Evolutionary conservation across 129 eudicot genomes (phyloP).

Genomic region (Saposhnikovia divaricata): DNA sequence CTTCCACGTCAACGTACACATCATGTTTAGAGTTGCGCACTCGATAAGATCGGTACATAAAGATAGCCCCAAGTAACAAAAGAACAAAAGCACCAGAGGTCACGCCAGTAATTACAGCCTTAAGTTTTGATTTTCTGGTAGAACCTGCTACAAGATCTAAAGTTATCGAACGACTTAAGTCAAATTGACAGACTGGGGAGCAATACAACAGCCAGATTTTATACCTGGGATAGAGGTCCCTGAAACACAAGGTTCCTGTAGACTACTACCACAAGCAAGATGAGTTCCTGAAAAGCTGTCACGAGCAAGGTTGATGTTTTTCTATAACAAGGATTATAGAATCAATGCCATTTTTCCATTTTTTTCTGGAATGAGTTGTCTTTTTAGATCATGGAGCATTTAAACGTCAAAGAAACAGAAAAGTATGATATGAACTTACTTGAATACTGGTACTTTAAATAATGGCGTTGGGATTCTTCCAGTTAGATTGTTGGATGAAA

Average conservation of each 20-base stretch:
- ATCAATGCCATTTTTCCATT: not conserved
- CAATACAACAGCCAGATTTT: not conserved
- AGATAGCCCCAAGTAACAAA: conserved; percentile 51
- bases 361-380: not conserved
- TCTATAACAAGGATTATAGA: not conserved
- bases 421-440: conserved; percentile 31
- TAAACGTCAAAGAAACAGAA: not conserved
- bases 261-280: conserved; percentile 62
- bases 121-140: conserved; percentile 46
- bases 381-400: not conserved
- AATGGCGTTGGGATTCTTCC: conserved; percentile 57
- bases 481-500: conserved; percentile 60
- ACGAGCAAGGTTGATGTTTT: conserved; percentile 4
- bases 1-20: conserved; percentile 69
- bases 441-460: conserved; percentile 50
- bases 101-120: conserved; percentile 42
- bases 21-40: conserved; percentile 38
- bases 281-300: conserved; percentile 76
- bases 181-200: not conserved
- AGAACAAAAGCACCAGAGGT: conserved; percentile 63
- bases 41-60: conserved; percentile 35
- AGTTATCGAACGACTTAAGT: not conserved
- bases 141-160: conserved; percentile 28
- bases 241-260: conserved; percentile 69
- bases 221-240: conserved; percentile 58